phyloP scores from a whole-genome alignment of 2,329 filamentous ascomycete species.

The Fusarium drepaniforme region DNA sequence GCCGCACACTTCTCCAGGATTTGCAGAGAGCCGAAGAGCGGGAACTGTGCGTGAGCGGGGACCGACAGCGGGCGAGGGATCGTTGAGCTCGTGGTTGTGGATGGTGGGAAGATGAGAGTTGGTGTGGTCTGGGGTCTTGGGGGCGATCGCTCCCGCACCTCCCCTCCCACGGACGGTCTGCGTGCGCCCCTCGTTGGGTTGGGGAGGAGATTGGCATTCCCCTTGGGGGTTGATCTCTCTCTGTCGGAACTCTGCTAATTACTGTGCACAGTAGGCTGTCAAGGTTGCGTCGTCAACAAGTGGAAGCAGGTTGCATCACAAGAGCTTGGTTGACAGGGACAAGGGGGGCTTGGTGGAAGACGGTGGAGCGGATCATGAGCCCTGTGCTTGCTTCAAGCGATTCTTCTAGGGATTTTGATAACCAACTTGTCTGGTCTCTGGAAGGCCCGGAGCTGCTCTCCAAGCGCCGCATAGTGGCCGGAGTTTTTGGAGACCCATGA shows the following conservation, averaged over 20 bases:
- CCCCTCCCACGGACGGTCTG: constrained; percentile 21
- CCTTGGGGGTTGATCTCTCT: background rate
- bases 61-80: constrained; percentile 23
- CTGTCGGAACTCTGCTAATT: background rate
- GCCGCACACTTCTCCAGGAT: constrained; percentile 28
- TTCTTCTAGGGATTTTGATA: constrained; percentile 15
- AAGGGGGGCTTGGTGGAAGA: constrained; percentile 4
- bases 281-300: background rate
- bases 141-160: constrained; percentile 52
- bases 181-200: background rate
- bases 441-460: background rate
- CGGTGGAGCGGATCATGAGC: constrained; percentile 16
- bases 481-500: constrained; percentile 6
- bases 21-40: constrained; percentile 32
- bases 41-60: constrained; percentile 40
- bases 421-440: constrained; percentile 10
- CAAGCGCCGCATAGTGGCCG: background rate
- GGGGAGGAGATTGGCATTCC: constrained; percentile 2
- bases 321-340: constrained; percentile 12
- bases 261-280: background rate
- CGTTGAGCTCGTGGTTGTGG: constrained; percentile 23
- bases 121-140: constrained; percentile 46
- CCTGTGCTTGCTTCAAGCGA: constrained; percentile 7
- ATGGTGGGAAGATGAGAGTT: constrained; percentile 5
- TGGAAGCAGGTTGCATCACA: constrained; percentile 13